Conservation (phyloP, 2,329 filamentous ascomycete genomes). For the Torrubiella hemipterigena region DNA sequence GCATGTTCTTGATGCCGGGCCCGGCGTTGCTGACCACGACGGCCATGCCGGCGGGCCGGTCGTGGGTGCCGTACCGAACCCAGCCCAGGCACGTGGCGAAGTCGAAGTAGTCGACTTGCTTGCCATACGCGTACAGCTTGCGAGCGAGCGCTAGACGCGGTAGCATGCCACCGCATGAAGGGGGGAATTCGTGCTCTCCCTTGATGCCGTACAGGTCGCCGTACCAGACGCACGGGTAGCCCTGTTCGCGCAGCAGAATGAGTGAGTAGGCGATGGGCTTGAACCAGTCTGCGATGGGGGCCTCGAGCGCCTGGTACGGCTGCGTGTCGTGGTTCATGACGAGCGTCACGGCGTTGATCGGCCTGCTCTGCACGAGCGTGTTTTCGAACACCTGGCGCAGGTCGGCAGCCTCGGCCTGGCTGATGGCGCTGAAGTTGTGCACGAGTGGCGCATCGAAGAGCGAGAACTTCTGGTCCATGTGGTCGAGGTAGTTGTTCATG, state of each 20-base stretch:
- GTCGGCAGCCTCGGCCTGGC: slow-evolving; percentile 43
- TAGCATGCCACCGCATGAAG: slow-evolving; percentile 41
- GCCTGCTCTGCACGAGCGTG: slow-evolving; percentile 36
- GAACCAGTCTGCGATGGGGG: slow-evolving; percentile 53
- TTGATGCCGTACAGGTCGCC: slow-evolving; percentile 57
- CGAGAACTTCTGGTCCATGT: slow-evolving; percentile 43
- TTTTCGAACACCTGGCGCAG: slow-evolving; percentile 51
- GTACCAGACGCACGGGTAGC: slow-evolving; percentile 58
- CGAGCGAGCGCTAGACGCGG: slow-evolving; percentile 48
- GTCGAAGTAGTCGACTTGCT: slow-evolving; percentile 53
- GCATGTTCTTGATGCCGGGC: slow-evolving; percentile 45
- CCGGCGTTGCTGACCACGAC: slow-evolving; percentile 44
- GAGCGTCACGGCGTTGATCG: slow-evolving; percentile 37
- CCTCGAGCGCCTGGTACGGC: slow-evolving; percentile 28
- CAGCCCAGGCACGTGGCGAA: slow-evolving; percentile 50
- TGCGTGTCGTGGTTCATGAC: slow-evolving; percentile 63
- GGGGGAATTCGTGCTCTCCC: slow-evolving; percentile 30
- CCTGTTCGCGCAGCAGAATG: slow-evolving; percentile 52
- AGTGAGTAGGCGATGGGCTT: slow-evolving; percentile 61
- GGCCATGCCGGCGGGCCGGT: slow-evolving; percentile 36
- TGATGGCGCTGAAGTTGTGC: slow-evolving; percentile 52
- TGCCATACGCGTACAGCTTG: slow-evolving; percentile 55
- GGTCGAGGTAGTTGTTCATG: slow-evolving; percentile 17
- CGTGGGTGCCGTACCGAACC: slow-evolving; percentile 36
- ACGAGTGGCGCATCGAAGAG: slow-evolving; percentile 60